Base-by-base conservation (phyloP, 2,329 filamentous ascomycete species). In the Plectosphaerella sp. region DNA sequence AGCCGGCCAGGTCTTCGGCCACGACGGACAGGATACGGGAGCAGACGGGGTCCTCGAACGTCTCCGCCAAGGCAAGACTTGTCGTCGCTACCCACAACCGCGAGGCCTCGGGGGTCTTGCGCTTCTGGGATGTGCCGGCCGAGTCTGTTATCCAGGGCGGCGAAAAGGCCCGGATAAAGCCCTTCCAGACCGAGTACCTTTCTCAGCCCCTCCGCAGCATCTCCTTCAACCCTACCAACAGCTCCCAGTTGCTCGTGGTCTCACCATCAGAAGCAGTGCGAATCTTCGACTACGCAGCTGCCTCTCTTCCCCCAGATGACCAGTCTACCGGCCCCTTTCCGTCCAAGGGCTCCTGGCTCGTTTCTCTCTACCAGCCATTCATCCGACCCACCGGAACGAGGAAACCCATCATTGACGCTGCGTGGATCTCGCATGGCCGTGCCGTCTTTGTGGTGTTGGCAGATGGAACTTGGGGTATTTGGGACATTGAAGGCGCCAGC, bases 401-500 rank as follows among this genome's bases (percentile, higher is more conserved):
- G 43, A 87, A 86, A 59, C 77, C 77, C 0, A 76, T 87, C n/a
- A 64, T 86, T 14, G 82, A 82, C 47, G 80, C 83, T 1, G 74
- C 77, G 5, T 87, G 84, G 84, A 77, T 86, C 47, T 72, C 77
- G 2, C 77, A 79, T 53, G 84, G 84, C 10, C 75, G 78, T 46
- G 83, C 83, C 5, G 70, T 87, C 25, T 67, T 87, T 41, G 72
- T 74, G 1, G 70, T 87, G 3, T 69, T 86, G 4, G 78, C 79
- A 1, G 84, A 87, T 58, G 84, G 83, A 7, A 82, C 83, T 62
- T 87, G 84, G 84, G 84, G 82, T 14, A 79, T 87, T 35, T 87
- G 83, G 83, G 83, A 87, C 59, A 74, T 87, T 45, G 80, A 86
- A 55, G 80, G 82, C 8, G 73, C 73, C 28, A 78, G 77, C 39